These are phyloP conservation scores for Ganoderma sinense DNA, from an alignment of 1,284 basidiomycete species.

Conservation along the genomic window DNA sequence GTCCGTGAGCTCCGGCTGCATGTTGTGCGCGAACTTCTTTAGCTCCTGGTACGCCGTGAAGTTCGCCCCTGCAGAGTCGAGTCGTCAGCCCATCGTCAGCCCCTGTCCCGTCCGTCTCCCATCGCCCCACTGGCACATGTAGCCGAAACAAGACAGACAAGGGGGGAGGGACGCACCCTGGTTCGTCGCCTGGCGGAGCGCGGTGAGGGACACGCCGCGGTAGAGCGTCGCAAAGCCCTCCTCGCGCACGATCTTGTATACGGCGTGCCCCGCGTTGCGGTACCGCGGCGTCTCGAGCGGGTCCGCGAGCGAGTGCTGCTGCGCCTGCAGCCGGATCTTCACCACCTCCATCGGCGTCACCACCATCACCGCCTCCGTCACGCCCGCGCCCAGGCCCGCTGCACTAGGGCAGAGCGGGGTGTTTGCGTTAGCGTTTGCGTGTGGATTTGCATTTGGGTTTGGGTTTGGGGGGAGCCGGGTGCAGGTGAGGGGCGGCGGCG, in stretches of 20 bases:
- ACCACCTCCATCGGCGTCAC: constrained; percentile 99
- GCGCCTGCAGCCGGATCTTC: constrained; percentile 98
- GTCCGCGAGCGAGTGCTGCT: constrained; percentile 97
- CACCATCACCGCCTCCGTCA: constrained; percentile 92
- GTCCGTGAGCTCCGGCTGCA: constrained; percentile 79
- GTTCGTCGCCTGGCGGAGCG: constrained; percentile 96
- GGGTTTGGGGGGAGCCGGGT: background rate
- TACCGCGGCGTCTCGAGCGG: constrained; percentile 95
- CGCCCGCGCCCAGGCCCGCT: constrained; percentile 89
- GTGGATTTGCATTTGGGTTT: background rate
- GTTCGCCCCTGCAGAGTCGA: constrained; percentile 82
- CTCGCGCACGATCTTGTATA: constrained; percentile 94
- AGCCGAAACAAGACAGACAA: background rate
- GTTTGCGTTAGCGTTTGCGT: no score
- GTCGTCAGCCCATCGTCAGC: background rate
- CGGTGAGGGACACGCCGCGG: constrained; percentile 93
- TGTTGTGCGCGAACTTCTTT: constrained; percentile 81
- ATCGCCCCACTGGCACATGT: no score
- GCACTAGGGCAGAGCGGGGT: background rate
- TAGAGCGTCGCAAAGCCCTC: constrained; percentile 91
- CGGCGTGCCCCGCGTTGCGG: constrained; percentile 96
- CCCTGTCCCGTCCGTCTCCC: no score
- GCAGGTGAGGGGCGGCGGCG: background rate
- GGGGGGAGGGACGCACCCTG: constrained; percentile 68
- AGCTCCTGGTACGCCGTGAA: constrained; percentile 99